Evolutionary conservation across 2,329 filamentous ascomycete genomes (phyloP).

Genomic region (Microdochium paspali): DNA sequence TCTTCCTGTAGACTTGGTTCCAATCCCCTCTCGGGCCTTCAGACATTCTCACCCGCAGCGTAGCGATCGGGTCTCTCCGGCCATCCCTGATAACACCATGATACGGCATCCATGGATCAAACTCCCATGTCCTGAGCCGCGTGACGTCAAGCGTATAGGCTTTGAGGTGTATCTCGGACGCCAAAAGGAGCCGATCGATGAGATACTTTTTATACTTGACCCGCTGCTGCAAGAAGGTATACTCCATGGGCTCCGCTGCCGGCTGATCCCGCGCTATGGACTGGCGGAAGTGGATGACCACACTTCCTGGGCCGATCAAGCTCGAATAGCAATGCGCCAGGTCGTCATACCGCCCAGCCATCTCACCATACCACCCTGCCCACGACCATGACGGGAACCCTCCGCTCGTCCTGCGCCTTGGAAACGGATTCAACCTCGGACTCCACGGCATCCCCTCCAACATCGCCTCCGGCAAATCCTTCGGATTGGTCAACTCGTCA

Average conservation of each 20-base stretch:
- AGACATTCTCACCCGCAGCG: neutral
- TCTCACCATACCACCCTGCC: constrained; percentile 2
- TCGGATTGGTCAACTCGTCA: neutral
- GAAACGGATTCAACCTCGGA: neutral
- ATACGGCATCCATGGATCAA: neutral
- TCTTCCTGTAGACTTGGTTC: neutral
- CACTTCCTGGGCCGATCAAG: neutral
- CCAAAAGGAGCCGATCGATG: neutral
- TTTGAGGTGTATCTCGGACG: neutral
- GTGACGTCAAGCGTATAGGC: neutral
- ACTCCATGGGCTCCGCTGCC: neutral
- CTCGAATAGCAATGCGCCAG: neutral
- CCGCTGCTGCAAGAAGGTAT: neutral
- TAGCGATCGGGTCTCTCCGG: neutral
- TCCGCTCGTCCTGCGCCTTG: neutral
- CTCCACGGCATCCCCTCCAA: neutral
- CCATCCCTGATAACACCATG: neutral
- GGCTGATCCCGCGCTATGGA: too few species aligned
- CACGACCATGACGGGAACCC: constrained; percentile 3
- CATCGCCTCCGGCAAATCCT: neutral
- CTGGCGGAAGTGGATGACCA: neutral
- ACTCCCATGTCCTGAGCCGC: neutral
- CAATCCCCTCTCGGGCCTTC: neutral
- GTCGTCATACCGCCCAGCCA: neutral
- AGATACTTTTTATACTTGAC: neutral